phyloP scores from a whole-genome alignment of 495 filamentous ascomycete genomes.

The Trichoderma gamsii region DNA sequence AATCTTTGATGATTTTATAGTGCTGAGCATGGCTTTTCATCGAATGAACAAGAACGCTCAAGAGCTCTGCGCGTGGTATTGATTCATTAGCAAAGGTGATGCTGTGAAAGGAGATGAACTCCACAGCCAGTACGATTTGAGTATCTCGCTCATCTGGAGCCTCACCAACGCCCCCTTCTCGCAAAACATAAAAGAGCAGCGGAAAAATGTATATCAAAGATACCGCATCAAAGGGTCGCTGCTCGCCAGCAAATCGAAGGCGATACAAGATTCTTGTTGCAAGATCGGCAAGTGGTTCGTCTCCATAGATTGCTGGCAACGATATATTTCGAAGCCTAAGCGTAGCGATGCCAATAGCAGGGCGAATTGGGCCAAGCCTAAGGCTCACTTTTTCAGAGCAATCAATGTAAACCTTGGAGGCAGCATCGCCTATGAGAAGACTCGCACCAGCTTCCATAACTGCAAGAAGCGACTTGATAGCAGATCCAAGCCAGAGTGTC shows the following conservation, averaged over 20 bases:
- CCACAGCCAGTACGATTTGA: slow-evolving; percentile 83
- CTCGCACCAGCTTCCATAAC: slow-evolving; percentile 73
- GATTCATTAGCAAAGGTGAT: slow-evolving; percentile 61
- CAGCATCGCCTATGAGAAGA: slow-evolving; percentile 68
- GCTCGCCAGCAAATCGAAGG: slow-evolving; percentile 81
- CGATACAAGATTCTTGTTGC: slow-evolving; percentile 87
- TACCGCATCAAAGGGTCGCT: slow-evolving; percentile 80
- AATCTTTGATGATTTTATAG: slow-evolving; percentile 91
- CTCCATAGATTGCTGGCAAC: slow-evolving; percentile 60
- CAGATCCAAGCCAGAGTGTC: slow-evolving; percentile 76
- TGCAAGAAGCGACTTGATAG: slow-evolving; percentile 61
- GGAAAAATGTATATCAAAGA: slow-evolving; percentile 84
- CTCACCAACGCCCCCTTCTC: slow-evolving; percentile 69
- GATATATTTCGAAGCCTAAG: slow-evolving; percentile 69
- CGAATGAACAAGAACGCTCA: slow-evolving; percentile 62
- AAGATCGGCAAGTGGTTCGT: slow-evolving; percentile 78
- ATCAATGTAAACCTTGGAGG: slow-evolving; percentile 72
- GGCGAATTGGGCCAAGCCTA: slow-evolving; percentile 68
- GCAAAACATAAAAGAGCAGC: slow-evolving; percentile 66
- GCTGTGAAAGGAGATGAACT: slow-evolving; percentile 84
- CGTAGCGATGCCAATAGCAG: slow-evolving; percentile 83
- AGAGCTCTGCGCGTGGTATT: slow-evolving; percentile 67
- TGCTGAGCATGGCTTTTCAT: slow-evolving; percentile 90
- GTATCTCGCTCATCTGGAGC: slow-evolving; percentile 72
- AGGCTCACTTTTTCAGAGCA: slow-evolving; percentile 65